Evolutionary conservation across 164 flowering plant species (phyloP).

Genomic region (Magnolia kwangsiensis): DNA sequence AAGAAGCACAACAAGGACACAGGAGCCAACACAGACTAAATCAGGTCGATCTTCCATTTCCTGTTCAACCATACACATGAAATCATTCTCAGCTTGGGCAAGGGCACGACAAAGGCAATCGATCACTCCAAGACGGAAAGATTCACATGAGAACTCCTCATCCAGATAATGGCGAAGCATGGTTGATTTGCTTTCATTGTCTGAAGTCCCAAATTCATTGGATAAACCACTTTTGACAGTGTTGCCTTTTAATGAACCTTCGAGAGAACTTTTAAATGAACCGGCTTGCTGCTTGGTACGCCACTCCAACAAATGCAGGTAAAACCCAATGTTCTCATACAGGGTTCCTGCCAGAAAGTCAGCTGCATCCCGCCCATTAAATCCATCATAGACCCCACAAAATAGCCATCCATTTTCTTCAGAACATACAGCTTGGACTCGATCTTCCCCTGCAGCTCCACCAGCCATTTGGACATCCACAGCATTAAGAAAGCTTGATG

Average conservation of each 20-base stretch:
- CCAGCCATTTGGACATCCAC: conserved; percentile 31
- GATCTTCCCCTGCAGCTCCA: conserved; percentile 32
- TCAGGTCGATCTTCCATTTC: conserved; percentile 37
- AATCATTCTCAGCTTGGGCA: conserved; percentile 34
- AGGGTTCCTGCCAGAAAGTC: conserved; percentile 29
- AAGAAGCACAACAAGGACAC: conserved; percentile 29
- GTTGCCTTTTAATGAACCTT: conserved; percentile 9
- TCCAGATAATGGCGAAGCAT: conserved; percentile 14
- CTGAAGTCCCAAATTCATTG: conserved; percentile 9
- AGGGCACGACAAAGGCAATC: conserved; percentile 27
- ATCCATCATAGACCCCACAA: conserved; percentile 32
- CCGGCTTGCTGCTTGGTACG: conserved; percentile 10
- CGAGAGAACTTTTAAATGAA: not conserved
- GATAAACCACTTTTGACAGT: conserved; percentile 8
- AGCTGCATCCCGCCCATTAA: conserved; percentile 33
- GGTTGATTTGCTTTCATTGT: conserved; percentile 2
- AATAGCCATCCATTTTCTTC: conserved; percentile 31
- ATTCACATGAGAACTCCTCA: conserved; percentile 14
- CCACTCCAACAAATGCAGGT: conserved; percentile 26
- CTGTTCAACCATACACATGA: conserved; percentile 30
- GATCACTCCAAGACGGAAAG: conserved; percentile 24
- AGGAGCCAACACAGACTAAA: conserved; percentile 33
- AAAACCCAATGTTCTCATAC: conserved; percentile 28
- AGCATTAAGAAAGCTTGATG: conserved; percentile 26
- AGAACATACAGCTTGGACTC: conserved; percentile 29